Evolutionary conservation across 805 yeast species (phyloP).

Genomic region (Danielia reshetovae): DNA sequence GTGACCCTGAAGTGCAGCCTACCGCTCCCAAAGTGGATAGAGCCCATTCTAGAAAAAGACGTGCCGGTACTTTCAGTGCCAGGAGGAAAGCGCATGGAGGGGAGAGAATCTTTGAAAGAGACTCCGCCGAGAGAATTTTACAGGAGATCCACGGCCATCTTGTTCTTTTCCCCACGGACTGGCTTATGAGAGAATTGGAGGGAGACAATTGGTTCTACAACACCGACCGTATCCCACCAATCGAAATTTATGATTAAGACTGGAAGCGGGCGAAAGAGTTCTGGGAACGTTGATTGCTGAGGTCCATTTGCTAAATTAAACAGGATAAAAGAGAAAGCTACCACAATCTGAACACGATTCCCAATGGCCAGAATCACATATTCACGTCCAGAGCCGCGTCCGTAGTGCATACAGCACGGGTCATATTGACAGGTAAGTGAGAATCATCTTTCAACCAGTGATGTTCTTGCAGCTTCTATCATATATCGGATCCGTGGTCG

Average conservation of each 20-base stretch:
- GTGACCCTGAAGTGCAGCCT: not conserved
- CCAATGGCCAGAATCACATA: too few relatives aligned
- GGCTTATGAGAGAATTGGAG: conserved; percentile 85
- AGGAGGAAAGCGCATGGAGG: conserved; percentile 33
- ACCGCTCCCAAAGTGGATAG: conserved; percentile 11
- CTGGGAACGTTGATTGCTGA: too few relatives aligned
- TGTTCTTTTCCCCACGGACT: conserved; percentile 87
- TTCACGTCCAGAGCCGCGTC: too few relatives aligned
- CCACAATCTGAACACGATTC: too few relatives aligned
- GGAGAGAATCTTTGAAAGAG: conserved; percentile 61
- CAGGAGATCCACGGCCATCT: conserved; percentile 78
- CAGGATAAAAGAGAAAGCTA: too few relatives aligned
- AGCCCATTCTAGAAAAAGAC: conserved; percentile 19
- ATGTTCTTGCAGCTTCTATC: conserved; percentile 41
- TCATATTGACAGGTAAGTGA: too few relatives aligned
- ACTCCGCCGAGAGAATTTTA: conserved; percentile 71
- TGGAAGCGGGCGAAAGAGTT: too few relatives aligned
- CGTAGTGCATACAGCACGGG: too few relatives aligned
- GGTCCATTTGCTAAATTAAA: too few relatives aligned
- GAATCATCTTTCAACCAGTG: too few relatives aligned
- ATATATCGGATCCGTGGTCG: conserved; percentile 34
- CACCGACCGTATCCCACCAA: conserved; percentile 90
- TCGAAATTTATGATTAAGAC: conserved; percentile 71
- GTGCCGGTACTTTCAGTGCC: conserved; percentile 35
- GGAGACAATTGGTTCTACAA: conserved; percentile 94